These are phyloP conservation scores for Camillea tinctor DNA, from an alignment of 2,329 filamentous ascomycete species.

Conservation along the genomic window DNA sequence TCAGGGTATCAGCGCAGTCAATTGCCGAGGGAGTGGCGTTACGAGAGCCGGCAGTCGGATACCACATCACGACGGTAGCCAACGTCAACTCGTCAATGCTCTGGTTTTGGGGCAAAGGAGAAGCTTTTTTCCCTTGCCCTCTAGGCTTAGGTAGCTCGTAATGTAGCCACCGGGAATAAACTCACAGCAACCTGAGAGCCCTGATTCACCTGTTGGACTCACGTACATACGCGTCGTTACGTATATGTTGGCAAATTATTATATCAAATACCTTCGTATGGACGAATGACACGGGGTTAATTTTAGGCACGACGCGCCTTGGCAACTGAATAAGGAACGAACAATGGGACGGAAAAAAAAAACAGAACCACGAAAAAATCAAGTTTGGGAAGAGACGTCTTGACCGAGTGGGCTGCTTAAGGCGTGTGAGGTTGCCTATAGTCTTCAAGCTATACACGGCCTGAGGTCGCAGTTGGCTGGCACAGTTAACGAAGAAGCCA, in stretches of 20 bases:
- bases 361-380: neutral
- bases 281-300: neutral
- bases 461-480: neutral
- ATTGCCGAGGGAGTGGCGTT: conserved; percentile 4
- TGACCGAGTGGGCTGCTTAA: neutral
- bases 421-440: neutral
- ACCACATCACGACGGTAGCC: neutral
- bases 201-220: neutral
- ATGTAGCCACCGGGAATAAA: neutral
- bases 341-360: neutral
- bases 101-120: neutral
- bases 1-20: neutral
- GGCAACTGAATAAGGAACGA: neutral
- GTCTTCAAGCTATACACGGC: neutral
- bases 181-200: neutral
- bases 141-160: neutral
- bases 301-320: neutral
- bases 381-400: neutral
- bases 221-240: neutral
- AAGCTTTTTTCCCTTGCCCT: too few species aligned
- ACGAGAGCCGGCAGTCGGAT: neutral
- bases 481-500: neutral
- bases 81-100: neutral
- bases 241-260: neutral
- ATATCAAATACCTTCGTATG: neutral